Percentiles rank a stretch among this genome's conserved stretches.
phyloP scores from a whole-genome alignment of 1,139 yeast species.

The Lizanozyma gosingica region DNA sequence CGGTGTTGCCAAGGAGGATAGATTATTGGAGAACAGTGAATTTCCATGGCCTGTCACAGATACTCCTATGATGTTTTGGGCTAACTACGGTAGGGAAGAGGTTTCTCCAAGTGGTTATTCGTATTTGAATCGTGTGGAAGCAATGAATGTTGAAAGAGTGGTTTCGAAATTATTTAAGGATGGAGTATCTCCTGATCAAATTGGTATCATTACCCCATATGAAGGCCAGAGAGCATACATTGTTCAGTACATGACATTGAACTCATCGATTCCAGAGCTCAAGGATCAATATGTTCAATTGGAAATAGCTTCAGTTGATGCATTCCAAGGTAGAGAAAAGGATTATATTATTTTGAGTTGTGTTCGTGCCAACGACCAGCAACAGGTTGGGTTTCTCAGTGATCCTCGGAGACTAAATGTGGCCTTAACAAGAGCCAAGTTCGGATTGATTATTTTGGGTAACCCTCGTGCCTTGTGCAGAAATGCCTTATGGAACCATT shows the following conservation, averaged over 20 bases:
- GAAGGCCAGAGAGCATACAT: slow-evolving; percentile 89
- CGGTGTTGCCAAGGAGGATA: slow-evolving; percentile 73
- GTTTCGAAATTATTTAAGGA: slow-evolving; percentile 67
- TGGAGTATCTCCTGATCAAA: slow-evolving; percentile 74
- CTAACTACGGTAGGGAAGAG: slow-evolving; percentile 83
- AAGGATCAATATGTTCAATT: slow-evolving; percentile 61
- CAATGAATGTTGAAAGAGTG: slow-evolving; percentile 79
- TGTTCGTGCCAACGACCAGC: slow-evolving; percentile 82
- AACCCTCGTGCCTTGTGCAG: slow-evolving; percentile 72
- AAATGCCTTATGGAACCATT: slow-evolving; percentile 71
- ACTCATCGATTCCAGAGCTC: slow-evolving; percentile 51
- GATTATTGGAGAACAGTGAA: slow-evolving; percentile 44
- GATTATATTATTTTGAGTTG: slow-evolving; percentile 84
- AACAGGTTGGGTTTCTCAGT: slow-evolving; percentile 76
- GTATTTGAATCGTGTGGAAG: slow-evolving; percentile 82
- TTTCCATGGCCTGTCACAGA: slow-evolving; percentile 89
- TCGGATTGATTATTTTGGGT: slow-evolving; percentile 75
- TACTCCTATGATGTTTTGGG: slow-evolving; percentile 94
- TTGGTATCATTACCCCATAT: slow-evolving; percentile 91
- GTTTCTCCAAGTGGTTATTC: slow-evolving; percentile 77
- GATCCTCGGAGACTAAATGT: slow-evolving; percentile 91
- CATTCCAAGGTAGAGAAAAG: slow-evolving; percentile 94
- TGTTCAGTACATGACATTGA: slow-evolving; percentile 68
- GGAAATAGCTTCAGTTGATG: slow-evolving; percentile 82
- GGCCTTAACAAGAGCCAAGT: slow-evolving; percentile 85